Conservation (phyloP, 2,329 filamentous ascomycete species). For the Dothistroma pini region DNA sequence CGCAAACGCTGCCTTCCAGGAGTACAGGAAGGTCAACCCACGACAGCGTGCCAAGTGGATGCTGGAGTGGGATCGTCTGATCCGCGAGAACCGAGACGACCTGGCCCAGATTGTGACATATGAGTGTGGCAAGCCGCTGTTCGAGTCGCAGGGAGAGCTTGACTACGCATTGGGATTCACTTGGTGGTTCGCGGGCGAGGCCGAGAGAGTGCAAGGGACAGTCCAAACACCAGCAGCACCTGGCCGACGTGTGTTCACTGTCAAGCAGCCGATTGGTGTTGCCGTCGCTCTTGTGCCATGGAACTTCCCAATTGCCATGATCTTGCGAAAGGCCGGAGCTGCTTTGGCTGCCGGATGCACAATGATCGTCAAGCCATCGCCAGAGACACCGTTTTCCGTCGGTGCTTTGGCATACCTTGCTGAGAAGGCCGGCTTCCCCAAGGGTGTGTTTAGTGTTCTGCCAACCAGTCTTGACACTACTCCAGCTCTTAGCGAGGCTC, state of each 20-base stretch:
- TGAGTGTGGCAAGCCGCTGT: slow-evolving; percentile 54
- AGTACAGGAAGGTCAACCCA: slow-evolving; percentile 58
- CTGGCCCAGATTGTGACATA: slow-evolving; percentile 61
- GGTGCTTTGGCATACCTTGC: slow-evolving; percentile 55
- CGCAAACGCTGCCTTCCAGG: slow-evolving; percentile 58
- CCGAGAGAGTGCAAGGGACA: slow-evolving; percentile 60
- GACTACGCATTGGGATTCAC: slow-evolving; percentile 54
- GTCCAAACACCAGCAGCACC: slow-evolving; percentile 58
- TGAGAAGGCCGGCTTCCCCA: slow-evolving; percentile 53
- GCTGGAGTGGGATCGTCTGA: slow-evolving; percentile 62
- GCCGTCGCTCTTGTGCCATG: slow-evolving; percentile 66
- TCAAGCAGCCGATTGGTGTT: slow-evolving; percentile 72
- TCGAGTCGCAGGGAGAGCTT: slow-evolving; percentile 51
- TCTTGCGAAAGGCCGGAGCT: slow-evolving; percentile 63
- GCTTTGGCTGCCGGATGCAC: slow-evolving; percentile 69
- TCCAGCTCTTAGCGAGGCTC: slow-evolving; percentile 51
- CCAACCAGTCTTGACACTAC: slow-evolving; percentile 57
- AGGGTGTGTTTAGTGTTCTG: slow-evolving; percentile 59
- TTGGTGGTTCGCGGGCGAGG: slow-evolving; percentile 59
- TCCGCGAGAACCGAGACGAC: slow-evolving; percentile 59
- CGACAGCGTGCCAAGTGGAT: slow-evolving; percentile 59
- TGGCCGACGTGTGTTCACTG: slow-evolving; percentile 62
- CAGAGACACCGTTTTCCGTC: slow-evolving; percentile 60
- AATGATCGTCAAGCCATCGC: slow-evolving; percentile 69
- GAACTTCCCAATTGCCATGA: slow-evolving; percentile 58